Conservation (phyloP, 805 yeast genomes). For the Metschnikowia matae region DNA sequence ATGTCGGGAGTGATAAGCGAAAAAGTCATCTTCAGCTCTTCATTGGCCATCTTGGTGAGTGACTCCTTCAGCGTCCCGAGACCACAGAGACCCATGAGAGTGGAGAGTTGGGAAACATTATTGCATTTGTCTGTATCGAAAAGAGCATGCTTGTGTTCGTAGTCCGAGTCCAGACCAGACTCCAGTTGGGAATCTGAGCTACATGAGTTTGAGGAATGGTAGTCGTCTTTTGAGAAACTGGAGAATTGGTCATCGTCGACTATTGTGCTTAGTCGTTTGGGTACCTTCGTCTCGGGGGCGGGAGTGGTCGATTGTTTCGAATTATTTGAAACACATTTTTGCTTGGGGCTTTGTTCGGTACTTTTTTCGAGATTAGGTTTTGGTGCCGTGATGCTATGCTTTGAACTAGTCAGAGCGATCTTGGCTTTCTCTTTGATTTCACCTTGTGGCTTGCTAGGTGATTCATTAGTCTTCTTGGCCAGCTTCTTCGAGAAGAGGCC, state of each 20-base stretch:
- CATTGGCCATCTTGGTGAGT: constrained; percentile 24
- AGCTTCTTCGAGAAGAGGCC: neutral
- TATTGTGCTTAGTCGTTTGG: constrained; percentile 25
- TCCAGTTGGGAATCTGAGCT: neutral
- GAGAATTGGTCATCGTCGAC: constrained; percentile 21
- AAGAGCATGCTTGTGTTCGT: constrained; percentile 26
- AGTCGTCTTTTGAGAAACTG: constrained; percentile 17
- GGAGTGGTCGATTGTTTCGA: neutral
- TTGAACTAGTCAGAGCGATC: neutral
- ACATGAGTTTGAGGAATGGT: constrained; percentile 6
- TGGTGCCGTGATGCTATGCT: neutral
- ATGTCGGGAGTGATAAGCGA: constrained; percentile 23
- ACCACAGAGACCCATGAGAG: constrained; percentile 37
- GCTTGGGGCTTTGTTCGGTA: neutral
- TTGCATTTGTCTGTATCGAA: constrained; percentile 15
- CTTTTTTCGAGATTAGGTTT: neutral
- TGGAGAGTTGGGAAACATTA: constrained; percentile 23
- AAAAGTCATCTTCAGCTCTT: constrained; percentile 31
- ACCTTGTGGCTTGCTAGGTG: neutral
- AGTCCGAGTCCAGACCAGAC: constrained; percentile 1
- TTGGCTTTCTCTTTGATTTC: neutral
- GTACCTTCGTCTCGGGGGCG: neutral
- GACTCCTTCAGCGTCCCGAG: constrained; percentile 18
- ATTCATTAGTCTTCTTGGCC: neutral
- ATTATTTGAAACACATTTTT: neutral